Conservation (phyloP, 2,329 filamentous ascomycete genomes). For the Alternaria brassicicola region DNA sequence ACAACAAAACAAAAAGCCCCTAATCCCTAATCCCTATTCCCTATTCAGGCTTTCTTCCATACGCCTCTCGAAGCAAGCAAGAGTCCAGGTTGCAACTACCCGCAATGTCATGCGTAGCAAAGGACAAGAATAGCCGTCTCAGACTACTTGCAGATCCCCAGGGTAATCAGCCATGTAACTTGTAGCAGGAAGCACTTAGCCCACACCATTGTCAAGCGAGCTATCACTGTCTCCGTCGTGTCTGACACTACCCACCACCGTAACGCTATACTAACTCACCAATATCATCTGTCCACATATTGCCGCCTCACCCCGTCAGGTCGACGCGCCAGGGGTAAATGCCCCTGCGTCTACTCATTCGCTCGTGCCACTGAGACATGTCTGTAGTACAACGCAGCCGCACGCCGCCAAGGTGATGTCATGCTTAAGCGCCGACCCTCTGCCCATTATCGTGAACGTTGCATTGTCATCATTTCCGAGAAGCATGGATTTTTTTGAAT, state of each 20-base stretch:
- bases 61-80: not conserved
- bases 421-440: conserved; percentile 14
- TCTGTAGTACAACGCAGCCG: conserved; percentile 1
- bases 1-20: not conserved
- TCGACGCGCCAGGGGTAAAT: conserved; percentile 9
- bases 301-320: conserved; percentile 3
- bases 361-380: conserved; percentile 8
- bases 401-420: conserved; percentile 16
- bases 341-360: conserved; percentile 13
- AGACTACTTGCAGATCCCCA: conserved; percentile 2
- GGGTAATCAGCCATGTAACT: not conserved
- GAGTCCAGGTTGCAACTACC: not conserved
- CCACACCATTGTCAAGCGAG: conserved; percentile 2
- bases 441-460: not conserved
- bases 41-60: not conserved
- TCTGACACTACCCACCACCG: not conserved
- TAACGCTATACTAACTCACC: conserved; percentile 1
- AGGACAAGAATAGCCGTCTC: conserved; percentile 5
- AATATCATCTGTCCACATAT: conserved; percentile 6
- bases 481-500: not conserved
- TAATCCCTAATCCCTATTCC: no score
- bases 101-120: not conserved
- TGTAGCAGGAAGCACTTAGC: not conserved
- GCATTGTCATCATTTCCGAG: not conserved
- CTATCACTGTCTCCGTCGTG: not conserved